Evolutionary conservation across 2,329 filamentous ascomycete genomes (phyloP), one percentile per base, ranked within the genome.

Genomic region (Sphaerostilbella broomeana): DNA sequence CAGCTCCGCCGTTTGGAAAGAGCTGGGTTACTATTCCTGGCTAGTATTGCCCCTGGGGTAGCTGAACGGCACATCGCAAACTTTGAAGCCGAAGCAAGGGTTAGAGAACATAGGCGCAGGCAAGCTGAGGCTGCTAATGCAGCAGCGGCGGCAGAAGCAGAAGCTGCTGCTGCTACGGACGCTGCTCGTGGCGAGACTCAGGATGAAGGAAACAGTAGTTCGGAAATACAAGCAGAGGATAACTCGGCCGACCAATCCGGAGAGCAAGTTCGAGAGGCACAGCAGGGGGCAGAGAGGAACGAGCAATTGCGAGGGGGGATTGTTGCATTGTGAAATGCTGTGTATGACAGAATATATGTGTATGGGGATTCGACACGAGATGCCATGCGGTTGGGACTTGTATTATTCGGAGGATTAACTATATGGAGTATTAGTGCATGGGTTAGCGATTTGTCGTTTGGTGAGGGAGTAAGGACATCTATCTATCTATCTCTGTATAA

Each of bases 21-120:
- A 46, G 73, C 77, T 13, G 67, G 73, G 0, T 67, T 82, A 12
- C 62, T 83, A 17, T 82, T 83, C 51, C 61, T 83, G 16, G 79
- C 79, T 15, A 83, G 79, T 53, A 70, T 83, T 44, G 75, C 78
- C 2, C 79, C 79, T 1, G 79, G 79, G 8, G 70, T 83, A 17
- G 77, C 77, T 1, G 79, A 83, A 58, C 64, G 77, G 34, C 79
- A 83, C 45, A 81, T 83, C 44, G 73, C 71, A 17, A 68, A 73
- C 30, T 56, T 77, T 3, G 73, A 77, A 49, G 72, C 69, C 4
- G 68, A 73, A 40, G 69, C 67, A 26, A 61, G 68, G 35, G 64
- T 58, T 2, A 70, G 51, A 20, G 48, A 70, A 47, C 54, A 61
- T 27, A 58, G 66, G 44, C 60, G 68, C 18, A 60, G 60, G 47